phyloP scores from a whole-genome alignment of 768 basidiomycete genomes.

The Boletales sp. region DNA sequence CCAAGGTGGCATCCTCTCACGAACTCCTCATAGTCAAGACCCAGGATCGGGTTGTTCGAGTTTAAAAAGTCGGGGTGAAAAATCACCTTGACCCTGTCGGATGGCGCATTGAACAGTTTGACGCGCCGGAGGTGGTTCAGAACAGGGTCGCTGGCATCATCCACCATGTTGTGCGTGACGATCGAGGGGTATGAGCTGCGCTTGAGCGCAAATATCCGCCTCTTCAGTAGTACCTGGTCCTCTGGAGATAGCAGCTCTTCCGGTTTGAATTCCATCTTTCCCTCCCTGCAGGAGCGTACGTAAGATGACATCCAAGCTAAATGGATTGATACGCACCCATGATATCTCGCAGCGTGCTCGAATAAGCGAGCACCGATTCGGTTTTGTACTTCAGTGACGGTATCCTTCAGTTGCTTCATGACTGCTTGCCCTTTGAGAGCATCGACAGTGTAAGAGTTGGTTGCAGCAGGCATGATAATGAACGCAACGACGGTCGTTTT shows the following conservation, averaged over 20 bases:
- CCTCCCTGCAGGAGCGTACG: slow-evolving; percentile 45
- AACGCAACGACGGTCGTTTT: slow-evolving; percentile 91
- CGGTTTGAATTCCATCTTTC: slow-evolving; percentile 68
- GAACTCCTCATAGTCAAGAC: slow-evolving; percentile 98
- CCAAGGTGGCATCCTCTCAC: slow-evolving; percentile 97
- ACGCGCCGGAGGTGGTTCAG: slow-evolving; percentile 93
- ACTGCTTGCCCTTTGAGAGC: slow-evolving; percentile 97
- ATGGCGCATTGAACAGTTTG: slow-evolving; percentile 83
- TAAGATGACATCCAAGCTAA: neutral
- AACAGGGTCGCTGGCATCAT: slow-evolving; percentile 89
- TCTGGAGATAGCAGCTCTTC: slow-evolving; percentile 81
- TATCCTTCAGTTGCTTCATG: slow-evolving; percentile 93
- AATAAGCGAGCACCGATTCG: slow-evolving; percentile 90
- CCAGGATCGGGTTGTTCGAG: slow-evolving; percentile 95
- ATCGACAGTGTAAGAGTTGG: slow-evolving; percentile 95
- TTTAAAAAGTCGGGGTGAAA: slow-evolving; percentile 99
- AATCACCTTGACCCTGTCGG: slow-evolving; percentile 93
- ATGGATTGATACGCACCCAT: slow-evolving; percentile 56
- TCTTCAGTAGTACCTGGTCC: slow-evolving; percentile 92
- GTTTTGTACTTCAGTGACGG: slow-evolving; percentile 93
- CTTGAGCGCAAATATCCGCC: slow-evolving; percentile 94
- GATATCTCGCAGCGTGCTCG: slow-evolving; percentile 90
- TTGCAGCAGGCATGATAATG: slow-evolving; percentile 97
- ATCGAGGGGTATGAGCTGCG: slow-evolving; percentile 93
- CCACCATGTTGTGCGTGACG: slow-evolving; percentile 98